These are phyloP conservation scores for Neurospora tetrasperma DNA, from an alignment of 495 filamentous ascomycete species.

Conservation along the genomic window DNA sequence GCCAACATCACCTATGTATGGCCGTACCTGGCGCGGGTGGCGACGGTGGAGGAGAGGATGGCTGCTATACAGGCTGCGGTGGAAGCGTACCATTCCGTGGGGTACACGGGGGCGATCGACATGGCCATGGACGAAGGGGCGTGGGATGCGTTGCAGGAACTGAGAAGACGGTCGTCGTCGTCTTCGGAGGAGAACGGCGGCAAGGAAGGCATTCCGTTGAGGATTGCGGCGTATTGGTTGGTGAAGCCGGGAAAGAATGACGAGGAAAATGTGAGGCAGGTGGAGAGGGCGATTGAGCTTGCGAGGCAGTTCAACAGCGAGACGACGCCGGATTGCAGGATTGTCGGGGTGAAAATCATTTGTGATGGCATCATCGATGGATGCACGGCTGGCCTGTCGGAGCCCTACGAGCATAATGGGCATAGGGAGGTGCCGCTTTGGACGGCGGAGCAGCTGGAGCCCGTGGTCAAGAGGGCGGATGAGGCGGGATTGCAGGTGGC, in stretches of 20 bases:
- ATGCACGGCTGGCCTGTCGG: conserved; percentile 51
- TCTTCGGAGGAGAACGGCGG: neutral
- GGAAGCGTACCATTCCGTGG: conserved; percentile 40
- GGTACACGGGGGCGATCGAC: conserved; percentile 55
- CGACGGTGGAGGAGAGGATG: conserved; percentile 42
- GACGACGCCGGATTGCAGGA: conserved; percentile 42
- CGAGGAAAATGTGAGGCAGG: conserved; percentile 37
- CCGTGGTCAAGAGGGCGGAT: conserved; percentile 45
- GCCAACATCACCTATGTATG: conserved; percentile 47
- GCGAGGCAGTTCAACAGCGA: conserved; percentile 33
- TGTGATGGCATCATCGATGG: conserved; percentile 59
- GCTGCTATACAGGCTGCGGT: conserved; percentile 41
- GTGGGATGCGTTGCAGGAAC: conserved; percentile 46
- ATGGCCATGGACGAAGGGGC: conserved; percentile 60
- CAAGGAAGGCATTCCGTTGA: conserved; percentile 37
- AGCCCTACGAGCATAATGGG: conserved; percentile 47
- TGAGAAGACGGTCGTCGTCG: conserved; percentile 16
- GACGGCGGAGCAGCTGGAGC: conserved; percentile 39
- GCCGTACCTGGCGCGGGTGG: conserved; percentile 45
- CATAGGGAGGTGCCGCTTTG: conserved; percentile 44
- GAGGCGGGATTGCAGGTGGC: conserved; percentile 49
- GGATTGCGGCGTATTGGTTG: conserved; percentile 55
- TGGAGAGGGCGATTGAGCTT: conserved; percentile 51
- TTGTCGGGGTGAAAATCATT: conserved; percentile 60
- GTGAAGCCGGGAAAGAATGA: conserved; percentile 36